Evolutionary conservation across 352 stramenopile genomes (phyloP), one percentile per base, ranked within the genome.

Genomic region (Globisporangium sylvaticum): DNA sequence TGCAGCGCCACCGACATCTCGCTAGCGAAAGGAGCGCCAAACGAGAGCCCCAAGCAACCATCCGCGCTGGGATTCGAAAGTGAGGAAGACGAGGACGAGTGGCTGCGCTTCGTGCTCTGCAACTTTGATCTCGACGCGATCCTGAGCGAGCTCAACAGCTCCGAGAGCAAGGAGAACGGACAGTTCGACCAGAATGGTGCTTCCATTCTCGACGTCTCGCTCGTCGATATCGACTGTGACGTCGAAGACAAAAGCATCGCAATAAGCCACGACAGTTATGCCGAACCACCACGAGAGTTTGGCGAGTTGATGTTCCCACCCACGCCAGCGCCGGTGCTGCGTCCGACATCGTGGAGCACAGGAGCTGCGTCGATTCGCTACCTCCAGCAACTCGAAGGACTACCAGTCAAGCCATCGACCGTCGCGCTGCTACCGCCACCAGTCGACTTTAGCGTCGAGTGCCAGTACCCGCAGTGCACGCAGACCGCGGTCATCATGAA

Each of bases 151-250:
- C 54, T 63, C 25, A 58, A 34, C 55, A 58, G 25, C 52, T 29
- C 12, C n/a, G 39, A 68, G 53, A 58, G 53, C 27, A n/a, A 34
- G 4, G 57, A 9, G 57, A 62, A 14, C 12, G 57, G 32, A 46
- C 1, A 4, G 5, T 52, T 52, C 32, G 57, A 62, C 2, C 57
- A 50, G 46, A 4, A 15, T 44, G 6, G 27, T 37, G 22, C 27
- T 9, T 46, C 54, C 6, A n/a, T 58, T 48, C 39, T 68, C 8
- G 55, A 68, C 42, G 14, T 50, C 55, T 68, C 54, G 42, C 44
- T 68, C 39, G 42, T 24, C 1, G 55, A 50, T 32, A 58, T 58
- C 54, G 63, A 34, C 25, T 56, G 24, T 39, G 52, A 34, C n/a
- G 1, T 25, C 10, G 59, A 58, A 32, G 55, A 37, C 20, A 7